Evolutionary conservation across 371 early-diverging fungal species (phyloP).

Genomic region (Mortierella sp.): DNA sequence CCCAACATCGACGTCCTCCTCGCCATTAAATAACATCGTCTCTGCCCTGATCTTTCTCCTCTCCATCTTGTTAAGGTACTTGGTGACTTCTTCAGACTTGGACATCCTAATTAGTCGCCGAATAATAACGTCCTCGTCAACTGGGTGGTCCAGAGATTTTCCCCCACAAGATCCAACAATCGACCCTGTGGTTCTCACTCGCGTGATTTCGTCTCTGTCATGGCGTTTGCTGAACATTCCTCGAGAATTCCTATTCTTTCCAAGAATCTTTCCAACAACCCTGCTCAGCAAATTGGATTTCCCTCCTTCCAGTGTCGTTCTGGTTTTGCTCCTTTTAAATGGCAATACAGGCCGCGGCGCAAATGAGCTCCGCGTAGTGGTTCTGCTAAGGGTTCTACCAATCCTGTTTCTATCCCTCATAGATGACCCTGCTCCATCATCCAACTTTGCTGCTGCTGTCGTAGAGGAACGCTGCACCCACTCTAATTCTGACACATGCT

Average conservation of each 20-base stretch:
- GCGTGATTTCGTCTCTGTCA: not conserved
- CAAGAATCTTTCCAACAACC: conserved; percentile 9
- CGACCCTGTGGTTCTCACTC: not conserved
- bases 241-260: not conserved
- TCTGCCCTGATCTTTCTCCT: conserved; percentile 13
- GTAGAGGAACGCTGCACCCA: conserved; percentile 17
- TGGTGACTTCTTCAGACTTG: not conserved
- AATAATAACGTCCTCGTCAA: conserved; percentile 9
- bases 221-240: not conserved
- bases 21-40: not conserved
- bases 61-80: conserved; percentile 6
- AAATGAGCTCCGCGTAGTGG: conserved; percentile 10
- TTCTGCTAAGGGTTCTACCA: conserved; percentile 6
- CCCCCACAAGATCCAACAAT: not conserved
- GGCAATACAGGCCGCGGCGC: not conserved
- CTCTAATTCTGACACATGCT: conserved; percentile 18
- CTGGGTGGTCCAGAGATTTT: not conserved
- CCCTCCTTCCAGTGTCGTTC: not conserved
- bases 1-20: not conserved
- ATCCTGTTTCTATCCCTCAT: not conserved
- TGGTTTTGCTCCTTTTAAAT: conserved; percentile 11
- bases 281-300: not conserved
- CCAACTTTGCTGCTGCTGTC: not conserved
- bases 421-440: not conserved
- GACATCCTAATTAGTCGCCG: conserved; percentile 7